Conservation (phyloP, 1,284 basidiomycete genomes). For the Neolentinus lepideus region DNA sequence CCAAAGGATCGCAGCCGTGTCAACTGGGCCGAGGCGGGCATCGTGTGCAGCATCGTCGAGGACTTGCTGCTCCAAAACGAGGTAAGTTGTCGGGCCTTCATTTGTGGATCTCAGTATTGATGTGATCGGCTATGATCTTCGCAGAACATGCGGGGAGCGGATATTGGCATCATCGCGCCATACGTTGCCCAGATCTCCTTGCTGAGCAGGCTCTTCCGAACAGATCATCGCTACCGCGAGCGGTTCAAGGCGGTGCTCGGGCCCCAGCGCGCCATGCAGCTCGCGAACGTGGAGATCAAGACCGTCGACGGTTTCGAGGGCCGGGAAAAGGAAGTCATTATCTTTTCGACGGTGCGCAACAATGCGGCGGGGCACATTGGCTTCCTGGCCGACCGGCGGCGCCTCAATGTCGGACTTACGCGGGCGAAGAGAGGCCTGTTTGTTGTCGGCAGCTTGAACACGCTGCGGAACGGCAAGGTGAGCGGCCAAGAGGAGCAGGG, state of each 20-base stretch:
- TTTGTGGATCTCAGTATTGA: not conserved
- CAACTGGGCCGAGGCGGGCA: conserved; percentile 69
- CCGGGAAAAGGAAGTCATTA: conserved; percentile 85
- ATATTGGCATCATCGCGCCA: conserved; percentile 87
- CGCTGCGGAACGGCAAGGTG: conserved; percentile 44
- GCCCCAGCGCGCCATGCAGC: conserved; percentile 52
- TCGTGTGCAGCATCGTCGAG: conserved; percentile 73
- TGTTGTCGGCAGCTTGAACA: conserved; percentile 72
- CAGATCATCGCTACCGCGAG: conserved; percentile 37
- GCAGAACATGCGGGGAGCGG: conserved; percentile 55
- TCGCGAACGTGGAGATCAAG: conserved; percentile 69
- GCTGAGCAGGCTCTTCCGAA: conserved; percentile 55
- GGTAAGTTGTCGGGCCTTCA: conserved; percentile 32
- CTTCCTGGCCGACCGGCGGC: conserved; percentile 82
- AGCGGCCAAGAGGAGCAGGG: conserved; percentile 16
- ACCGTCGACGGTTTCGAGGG: conserved; percentile 95
- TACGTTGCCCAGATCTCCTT: conserved; percentile 78
- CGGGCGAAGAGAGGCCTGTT: conserved; percentile 80
- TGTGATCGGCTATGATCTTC: not conserved
- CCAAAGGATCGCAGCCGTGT: conserved; percentile 61
- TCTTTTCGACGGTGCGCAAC: conserved; percentile 87
- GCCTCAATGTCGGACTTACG: conserved; percentile 87
- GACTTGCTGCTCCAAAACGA: conserved; percentile 72
- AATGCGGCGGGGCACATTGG: conserved; percentile 73
- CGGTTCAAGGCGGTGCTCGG: conserved; percentile 59